Conservation (phyloP, 129 eudicot species). For the Pittosporum tobira region DNA sequence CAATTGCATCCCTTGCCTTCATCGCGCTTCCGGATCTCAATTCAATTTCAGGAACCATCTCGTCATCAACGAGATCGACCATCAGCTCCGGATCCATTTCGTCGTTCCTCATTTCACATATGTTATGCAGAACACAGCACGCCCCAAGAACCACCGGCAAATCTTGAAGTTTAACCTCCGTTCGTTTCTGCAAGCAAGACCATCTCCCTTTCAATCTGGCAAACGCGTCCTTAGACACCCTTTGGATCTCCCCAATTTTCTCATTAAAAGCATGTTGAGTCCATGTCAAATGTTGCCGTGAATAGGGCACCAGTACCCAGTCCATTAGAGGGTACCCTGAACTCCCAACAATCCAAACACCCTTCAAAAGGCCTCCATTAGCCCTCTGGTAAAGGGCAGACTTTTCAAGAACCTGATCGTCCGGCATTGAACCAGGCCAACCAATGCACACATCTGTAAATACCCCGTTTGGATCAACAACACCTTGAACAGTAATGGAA, state of each 20-base stretch:
- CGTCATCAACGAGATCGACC: constrained; percentile 69
- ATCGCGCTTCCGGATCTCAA: constrained; percentile 55
- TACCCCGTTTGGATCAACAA: constrained; percentile 68
- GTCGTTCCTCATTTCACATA: constrained; percentile 77
- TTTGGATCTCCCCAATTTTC: constrained; percentile 60
- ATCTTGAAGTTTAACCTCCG: constrained; percentile 93
- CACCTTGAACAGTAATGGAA: constrained; percentile 88
- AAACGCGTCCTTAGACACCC: constrained; percentile 65
- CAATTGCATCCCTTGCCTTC: constrained; percentile 78
- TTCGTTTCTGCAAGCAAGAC: constrained; percentile 86
- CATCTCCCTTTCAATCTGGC: constrained; percentile 82
- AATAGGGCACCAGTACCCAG: constrained; percentile 82
- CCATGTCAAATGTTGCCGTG: constrained; percentile 86
- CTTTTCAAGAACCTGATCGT: constrained; percentile 81
- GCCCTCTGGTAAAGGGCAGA: constrained; percentile 86
- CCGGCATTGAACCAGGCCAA: constrained; percentile 96
- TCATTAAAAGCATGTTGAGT: constrained; percentile 92
- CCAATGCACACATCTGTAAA: constrained; percentile 91
- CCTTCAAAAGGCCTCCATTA: constrained; percentile 59
- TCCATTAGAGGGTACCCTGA: constrained; percentile 85
- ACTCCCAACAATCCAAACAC: constrained; percentile 80
- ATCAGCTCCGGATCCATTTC: constrained; percentile 39
- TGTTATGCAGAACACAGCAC: constrained; percentile 91
- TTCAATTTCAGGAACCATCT: constrained; percentile 70
- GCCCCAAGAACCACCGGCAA: constrained; percentile 96